Conservation (phyloP, 2,329 filamentous ascomycete species). For the Chrysosporium queenslandicum region DNA sequence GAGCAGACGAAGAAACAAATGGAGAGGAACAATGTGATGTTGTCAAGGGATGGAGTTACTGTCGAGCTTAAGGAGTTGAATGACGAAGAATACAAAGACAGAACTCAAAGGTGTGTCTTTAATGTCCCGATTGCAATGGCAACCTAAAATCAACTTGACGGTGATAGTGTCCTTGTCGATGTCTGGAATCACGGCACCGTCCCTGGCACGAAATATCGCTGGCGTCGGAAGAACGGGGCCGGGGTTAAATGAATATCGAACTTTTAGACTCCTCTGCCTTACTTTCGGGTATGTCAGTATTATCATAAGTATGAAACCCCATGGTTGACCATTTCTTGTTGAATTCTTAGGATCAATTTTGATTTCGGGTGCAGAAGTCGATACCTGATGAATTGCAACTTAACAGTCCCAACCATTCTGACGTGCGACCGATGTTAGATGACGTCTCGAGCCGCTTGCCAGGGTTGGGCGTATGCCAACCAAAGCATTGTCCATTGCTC, state of each 20-base stretch:
- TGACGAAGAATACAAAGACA: conserved; percentile 50
- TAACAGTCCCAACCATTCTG: neutral
- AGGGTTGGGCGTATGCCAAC: too few species aligned
- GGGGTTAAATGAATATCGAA: neutral
- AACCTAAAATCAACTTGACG: neutral
- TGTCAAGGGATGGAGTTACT: conserved; percentile 51
- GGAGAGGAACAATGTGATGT: conserved; percentile 53
- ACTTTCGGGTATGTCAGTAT: neutral
- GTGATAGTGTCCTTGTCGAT: conserved; percentile 38
- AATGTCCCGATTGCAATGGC: neutral
- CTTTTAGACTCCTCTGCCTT: neutral
- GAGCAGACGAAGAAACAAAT: conserved; percentile 49
- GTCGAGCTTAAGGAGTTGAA: conserved; percentile 50
- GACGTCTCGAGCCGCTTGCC: too few species aligned
- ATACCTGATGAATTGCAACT: neutral
- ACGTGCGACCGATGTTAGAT: too few species aligned
- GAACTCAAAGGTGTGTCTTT: conserved; percentile 44
- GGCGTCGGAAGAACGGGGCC: neutral
- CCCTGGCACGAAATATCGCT: neutral
- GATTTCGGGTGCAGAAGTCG: neutral
- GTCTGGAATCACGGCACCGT: conserved; percentile 30
- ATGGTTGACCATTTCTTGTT: neutral
- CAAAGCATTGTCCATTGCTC: too few species aligned
- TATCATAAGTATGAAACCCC: too few species aligned
- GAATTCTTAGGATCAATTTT: neutral